Evolutionary conservation across 2,329 filamentous ascomycete species (phyloP).

Genomic region (Didymella glomerata): DNA sequence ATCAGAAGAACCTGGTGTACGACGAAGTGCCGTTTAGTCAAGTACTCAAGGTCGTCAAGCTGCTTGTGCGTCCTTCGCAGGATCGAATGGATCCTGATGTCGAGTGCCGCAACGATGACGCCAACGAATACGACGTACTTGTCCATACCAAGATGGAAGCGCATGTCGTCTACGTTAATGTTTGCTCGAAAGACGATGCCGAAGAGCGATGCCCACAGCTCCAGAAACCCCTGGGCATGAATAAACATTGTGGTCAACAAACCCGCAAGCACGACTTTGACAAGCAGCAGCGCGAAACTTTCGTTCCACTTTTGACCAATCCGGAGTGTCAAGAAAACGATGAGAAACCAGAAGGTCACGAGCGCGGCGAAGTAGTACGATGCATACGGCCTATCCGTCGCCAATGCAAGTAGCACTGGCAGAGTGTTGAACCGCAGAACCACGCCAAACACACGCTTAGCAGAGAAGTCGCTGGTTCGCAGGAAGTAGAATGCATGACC

Average conservation of each 20-base stretch:
- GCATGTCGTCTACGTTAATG: slow-evolving; percentile 60
- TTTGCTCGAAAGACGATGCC: slow-evolving; percentile 57
- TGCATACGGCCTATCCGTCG: slow-evolving; percentile 65
- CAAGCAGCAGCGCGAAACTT: slow-evolving; percentile 53
- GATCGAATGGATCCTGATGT: slow-evolving; percentile 33
- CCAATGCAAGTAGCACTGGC: slow-evolving; percentile 61
- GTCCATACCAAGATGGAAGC: slow-evolving; percentile 62
- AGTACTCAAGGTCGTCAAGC: slow-evolving; percentile 28
- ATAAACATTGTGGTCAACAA: slow-evolving; percentile 52
- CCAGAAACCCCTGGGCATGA: slow-evolving; percentile 54
- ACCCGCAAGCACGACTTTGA: slow-evolving; percentile 60
- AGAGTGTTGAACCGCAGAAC: slow-evolving; percentile 67
- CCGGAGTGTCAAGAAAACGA: slow-evolving; percentile 63
- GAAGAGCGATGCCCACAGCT: slow-evolving; percentile 49
- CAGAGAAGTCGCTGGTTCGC: slow-evolving; percentile 64
- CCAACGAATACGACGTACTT: slow-evolving; percentile 65
- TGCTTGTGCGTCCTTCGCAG: slow-evolving; percentile 27
- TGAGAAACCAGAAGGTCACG: slow-evolving; percentile 69
- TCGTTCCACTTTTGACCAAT: slow-evolving; percentile 55
- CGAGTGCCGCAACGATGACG: slow-evolving; percentile 60
- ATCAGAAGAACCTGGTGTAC: slow-evolving; percentile 24
- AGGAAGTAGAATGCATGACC: slow-evolving; percentile 69
- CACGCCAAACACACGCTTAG: slow-evolving; percentile 61
- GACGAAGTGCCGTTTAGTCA: slow-evolving; percentile 30
- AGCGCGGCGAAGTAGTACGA: slow-evolving; percentile 68